A percentile compares a stretch with the other conserved stretches of the same genome.
Evolutionary conservation across 805 yeast genomes (phyloP).

Genomic region (Suhomyces sp.): DNA sequence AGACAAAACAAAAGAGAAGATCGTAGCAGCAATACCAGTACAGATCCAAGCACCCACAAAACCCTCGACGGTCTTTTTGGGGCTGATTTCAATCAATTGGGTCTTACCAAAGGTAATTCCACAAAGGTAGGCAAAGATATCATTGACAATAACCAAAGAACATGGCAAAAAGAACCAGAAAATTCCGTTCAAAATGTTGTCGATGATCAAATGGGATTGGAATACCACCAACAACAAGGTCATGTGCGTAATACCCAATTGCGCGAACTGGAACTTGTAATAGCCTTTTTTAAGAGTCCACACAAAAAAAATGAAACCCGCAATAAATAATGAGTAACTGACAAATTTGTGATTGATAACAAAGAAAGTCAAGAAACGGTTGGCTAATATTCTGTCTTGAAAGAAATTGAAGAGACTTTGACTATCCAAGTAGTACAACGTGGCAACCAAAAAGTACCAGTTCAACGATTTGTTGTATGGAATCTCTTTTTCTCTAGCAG

Average conservation of each 20-base stretch:
- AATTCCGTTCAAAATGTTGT: constrained; percentile 83
- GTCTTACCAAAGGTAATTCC: constrained; percentile 96
- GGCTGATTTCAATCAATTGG: constrained; percentile 88
- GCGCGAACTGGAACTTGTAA: constrained; percentile 89
- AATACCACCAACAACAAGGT: constrained; percentile 82
- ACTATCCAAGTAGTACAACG: constrained; percentile 87
- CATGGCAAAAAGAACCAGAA: constrained; percentile 95
- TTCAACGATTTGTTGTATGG: constrained; percentile 81
- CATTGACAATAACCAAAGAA: constrained; percentile 88
- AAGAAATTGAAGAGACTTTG: constrained; percentile 73
- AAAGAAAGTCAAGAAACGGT: constrained; percentile 52
- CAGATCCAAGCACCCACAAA: constrained; percentile 97
- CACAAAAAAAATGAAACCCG: constrained; percentile 89
- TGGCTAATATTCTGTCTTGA: constrained; percentile 48
- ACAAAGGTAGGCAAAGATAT: constrained; percentile 93
- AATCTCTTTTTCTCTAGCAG: constrained; percentile 77
- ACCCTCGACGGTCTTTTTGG: constrained; percentile 97
- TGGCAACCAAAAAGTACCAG: constrained; percentile 89
- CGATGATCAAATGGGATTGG: constrained; percentile 91
- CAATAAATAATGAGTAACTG: constrained; percentile 76
- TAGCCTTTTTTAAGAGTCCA: constrained; percentile 84
- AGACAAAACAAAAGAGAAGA: constrained; percentile 62
- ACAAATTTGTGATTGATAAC: constrained; percentile 80
- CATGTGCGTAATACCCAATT: constrained; percentile 92
- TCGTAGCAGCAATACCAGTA: constrained; percentile 71